Conservation (phyloP, 2,329 filamentous ascomycete species). For the Hypoxylon sp. region DNA sequence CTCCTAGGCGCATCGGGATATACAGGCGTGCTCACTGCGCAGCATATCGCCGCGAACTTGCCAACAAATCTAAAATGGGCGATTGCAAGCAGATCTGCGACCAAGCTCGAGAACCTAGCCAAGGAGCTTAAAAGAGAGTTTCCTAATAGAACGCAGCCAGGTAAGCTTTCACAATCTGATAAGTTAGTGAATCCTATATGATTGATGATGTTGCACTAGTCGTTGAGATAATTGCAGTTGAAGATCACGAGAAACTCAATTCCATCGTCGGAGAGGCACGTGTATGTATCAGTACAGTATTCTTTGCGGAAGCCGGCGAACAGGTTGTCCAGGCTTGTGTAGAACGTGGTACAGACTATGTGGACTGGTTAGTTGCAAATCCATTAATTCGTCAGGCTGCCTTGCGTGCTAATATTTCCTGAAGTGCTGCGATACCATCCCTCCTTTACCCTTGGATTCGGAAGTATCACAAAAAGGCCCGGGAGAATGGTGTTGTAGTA, state of each 20-base stretch:
- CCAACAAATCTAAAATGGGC: conserved; percentile 8
- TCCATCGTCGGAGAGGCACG: neutral
- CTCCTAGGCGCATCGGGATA: conserved; percentile 2
- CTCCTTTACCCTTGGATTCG: conserved; percentile 4
- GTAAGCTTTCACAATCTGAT: neutral
- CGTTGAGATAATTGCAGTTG: neutral
- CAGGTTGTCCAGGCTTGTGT: neutral
- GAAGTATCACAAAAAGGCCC: conserved; percentile 3
- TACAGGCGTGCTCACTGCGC: conserved; percentile 1
- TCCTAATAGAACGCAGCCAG: neutral
- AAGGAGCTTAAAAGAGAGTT: neutral
- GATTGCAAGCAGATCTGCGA: neutral
- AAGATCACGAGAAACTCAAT: neutral
- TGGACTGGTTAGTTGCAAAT: neutral
- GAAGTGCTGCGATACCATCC: neutral
- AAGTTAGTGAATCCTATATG: neutral
- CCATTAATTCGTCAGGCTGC: no score
- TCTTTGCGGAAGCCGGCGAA: neutral
- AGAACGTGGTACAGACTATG: conserved; percentile 5
- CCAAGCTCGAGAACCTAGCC: neutral
- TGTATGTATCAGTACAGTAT: conserved; percentile 3
- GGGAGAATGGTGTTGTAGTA: neutral
- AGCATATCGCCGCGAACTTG: conserved; percentile 1
- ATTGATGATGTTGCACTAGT: neutral
- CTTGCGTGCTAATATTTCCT: neutral